phyloP scores from a whole-genome alignment of 1,284 basidiomycete genomes.

The Meira miltonrushii region DNA sequence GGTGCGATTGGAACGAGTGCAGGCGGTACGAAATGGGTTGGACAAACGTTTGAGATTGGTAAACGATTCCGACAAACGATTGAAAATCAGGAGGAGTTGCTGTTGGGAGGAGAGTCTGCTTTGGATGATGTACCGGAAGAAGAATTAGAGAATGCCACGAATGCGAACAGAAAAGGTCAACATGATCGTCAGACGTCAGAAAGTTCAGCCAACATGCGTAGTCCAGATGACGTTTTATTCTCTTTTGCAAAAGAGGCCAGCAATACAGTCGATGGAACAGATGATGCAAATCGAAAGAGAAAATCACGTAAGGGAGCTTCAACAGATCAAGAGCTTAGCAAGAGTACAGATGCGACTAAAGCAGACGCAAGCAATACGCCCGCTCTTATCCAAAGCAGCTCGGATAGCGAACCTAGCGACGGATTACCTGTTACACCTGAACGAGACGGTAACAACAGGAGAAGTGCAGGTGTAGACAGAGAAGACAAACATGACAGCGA shows the following conservation, averaged over 20 bases:
- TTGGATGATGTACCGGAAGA: constrained; percentile 9
- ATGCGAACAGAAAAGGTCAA: background rate
- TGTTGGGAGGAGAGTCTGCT: background rate
- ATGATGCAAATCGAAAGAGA: background rate
- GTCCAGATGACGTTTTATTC: background rate
- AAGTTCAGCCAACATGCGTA: background rate
- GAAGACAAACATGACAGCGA: too few relatives aligned
- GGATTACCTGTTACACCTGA: background rate
- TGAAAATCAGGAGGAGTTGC: constrained; percentile 20
- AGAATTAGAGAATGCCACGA: constrained; percentile 11
- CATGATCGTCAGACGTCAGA: background rate
- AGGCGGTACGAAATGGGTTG: constrained; percentile 48
- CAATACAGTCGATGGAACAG: background rate
- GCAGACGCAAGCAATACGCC: background rate
- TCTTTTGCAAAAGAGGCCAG: background rate
- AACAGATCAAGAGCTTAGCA: background rate
- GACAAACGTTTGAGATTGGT: constrained; percentile 43
- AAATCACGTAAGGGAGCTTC: background rate
- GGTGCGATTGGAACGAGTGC: constrained; percentile 40
- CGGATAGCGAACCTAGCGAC: constrained; percentile 9
- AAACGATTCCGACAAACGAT: constrained; percentile 36
- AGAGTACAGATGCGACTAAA: background rate
- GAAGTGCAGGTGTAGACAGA: background rate
- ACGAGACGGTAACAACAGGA: background rate
- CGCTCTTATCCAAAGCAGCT: constrained; percentile 1